Base-by-base conservation (phyloP, 495 filamentous ascomycete species). In the Tuber melanosporum region DNA sequence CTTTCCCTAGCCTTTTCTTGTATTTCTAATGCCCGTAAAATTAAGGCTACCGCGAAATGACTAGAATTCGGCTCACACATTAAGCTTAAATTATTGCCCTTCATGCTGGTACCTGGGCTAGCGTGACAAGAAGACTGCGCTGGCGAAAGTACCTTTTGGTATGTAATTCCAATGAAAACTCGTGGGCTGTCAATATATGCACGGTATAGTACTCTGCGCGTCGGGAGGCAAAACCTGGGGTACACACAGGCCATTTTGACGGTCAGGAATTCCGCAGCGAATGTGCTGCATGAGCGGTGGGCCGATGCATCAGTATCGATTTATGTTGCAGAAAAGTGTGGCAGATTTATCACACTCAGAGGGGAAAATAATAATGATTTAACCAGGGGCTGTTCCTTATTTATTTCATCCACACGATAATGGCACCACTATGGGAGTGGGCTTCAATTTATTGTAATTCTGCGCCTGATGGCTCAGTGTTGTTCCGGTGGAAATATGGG, bases 171-270 rank as follows among this genome's bases (percentile, higher is more conserved):
- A 19, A 66, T 66, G 57, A 66, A 26, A 66, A 5, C 57, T 9
- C 57, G 57, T 66, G 57, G 36, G 14, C 57, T 66, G 26, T 66
- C 57, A 66, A 66, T 66, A 66, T 66, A 66, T 66, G 57, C 57
- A 19, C 57, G 17, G 12, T 19, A 66, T 66, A 66, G 57, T 26
- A 66, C 26, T 66, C 57, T 66, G 57, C 57, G 17, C 57, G 12
- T 66, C 57, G 57, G 57, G 57, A 66, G 57, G 57, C 26, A 66
- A 36, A 66, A 66, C 57, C 57, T 66, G 57, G 57, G 57, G 57
- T 36, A 17, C 57, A 66, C 57, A 66, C 57, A 66, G 57, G 14
- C 14, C 57, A 66, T 66, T 66, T 66, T 19, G 26, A 5, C 26
- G 12, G 32, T 14, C 57, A 36, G 26, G 26, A 66, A 19, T 0